Base-by-base conservation (phyloP, 495 filamentous ascomycete genomes). In the Penicillium manginii region DNA sequence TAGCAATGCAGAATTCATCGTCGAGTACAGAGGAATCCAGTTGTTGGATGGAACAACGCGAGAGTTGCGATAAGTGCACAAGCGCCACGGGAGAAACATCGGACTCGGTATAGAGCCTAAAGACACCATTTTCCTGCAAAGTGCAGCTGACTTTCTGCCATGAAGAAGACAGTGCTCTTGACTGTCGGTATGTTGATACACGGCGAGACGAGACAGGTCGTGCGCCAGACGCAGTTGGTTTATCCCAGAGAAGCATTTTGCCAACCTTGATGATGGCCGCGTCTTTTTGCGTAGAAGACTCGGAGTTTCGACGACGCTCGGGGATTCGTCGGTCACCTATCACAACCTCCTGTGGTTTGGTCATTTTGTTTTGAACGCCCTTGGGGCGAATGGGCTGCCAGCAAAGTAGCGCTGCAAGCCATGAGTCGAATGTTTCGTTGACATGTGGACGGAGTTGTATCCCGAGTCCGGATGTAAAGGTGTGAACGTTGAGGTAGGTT, bases 231-330 rank as follows among this genome's bases (percentile, higher is more conserved):
- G 75, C 70, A 48, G 70, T 75, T 10, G 80, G 74, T 40, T 77
- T 76, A 68, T 97, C 89, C 93, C 93, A 98, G 32, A 93, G 83
- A 61, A 93, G 84, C 78, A 98, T 88, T 68, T 92, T 96, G 40
- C 92, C 96, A 51, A 97, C 91, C 70, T 99, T 99, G 75, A 98
- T 99, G 58, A 98, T 96, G 35, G 92, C 86, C 12, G 86, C 84
- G 55, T 93, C 90, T 65, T 89, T 93, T 14, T 83, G 78, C n/a
- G 76, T 63, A 39, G 78, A 81, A 54, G 79, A 83, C 51, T 86
- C 84, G 11, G 86, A 88, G 69, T 86, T 86, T 51, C 86, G 78
- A 47, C 86, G 73, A 56, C 80, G 74, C 48, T 85, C 81, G 33
- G 74, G 72, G 50, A 83, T 65, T 61, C 78, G 77, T 49, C 77